Evolutionary conservation across 2,329 filamentous ascomycete species (phyloP).

Genomic region (Monosporascus cannonballus): DNA sequence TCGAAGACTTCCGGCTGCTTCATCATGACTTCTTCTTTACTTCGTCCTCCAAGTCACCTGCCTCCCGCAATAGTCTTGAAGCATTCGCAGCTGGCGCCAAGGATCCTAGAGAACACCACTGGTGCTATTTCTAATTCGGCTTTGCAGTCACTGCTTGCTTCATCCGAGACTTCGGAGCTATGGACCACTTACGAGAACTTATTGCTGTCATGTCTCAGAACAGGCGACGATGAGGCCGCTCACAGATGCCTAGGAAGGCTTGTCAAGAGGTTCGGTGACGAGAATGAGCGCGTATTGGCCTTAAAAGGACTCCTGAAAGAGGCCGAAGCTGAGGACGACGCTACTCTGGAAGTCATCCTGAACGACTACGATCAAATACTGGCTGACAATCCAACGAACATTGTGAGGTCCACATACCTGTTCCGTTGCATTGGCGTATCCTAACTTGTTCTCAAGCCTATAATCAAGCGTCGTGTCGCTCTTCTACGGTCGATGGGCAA

Average conservation of each 20-base stretch:
- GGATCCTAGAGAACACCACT: constrained; percentile 47
- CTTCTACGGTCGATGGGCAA: constrained; percentile 70
- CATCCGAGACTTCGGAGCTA: constrained; percentile 67
- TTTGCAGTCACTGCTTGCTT: constrained; percentile 45
- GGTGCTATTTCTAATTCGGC: constrained; percentile 50
- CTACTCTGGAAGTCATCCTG: constrained; percentile 63
- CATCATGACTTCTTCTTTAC: constrained; percentile 34
- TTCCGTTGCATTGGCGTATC: constrained; percentile 2
- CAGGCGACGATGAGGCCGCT: constrained; percentile 75
- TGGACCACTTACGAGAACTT: constrained; percentile 88
- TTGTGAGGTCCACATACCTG: constrained; percentile 48
- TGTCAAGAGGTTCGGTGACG: constrained; percentile 70
- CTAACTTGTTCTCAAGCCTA: constrained; percentile 47
- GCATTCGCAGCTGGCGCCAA: constrained; percentile 56
- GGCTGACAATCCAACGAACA: constrained; percentile 67
- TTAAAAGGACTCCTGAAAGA: constrained; percentile 79
- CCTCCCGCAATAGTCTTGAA: constrained; percentile 49
- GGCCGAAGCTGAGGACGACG: constrained; percentile 63
- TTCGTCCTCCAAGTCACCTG: constrained; percentile 51
- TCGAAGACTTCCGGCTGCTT: not conserved
- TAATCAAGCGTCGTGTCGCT: constrained; percentile 78
- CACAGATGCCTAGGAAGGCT: constrained; percentile 69
- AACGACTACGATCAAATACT: constrained; percentile 74
- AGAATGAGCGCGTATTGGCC: constrained; percentile 82
- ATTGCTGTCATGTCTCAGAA: constrained; percentile 74